A percentile compares a stretch with the other conserved stretches of the same genome.
Conservation (phyloP, 2,329 filamentous ascomycete genomes). For the Taxawa tesnikishii region DNA sequence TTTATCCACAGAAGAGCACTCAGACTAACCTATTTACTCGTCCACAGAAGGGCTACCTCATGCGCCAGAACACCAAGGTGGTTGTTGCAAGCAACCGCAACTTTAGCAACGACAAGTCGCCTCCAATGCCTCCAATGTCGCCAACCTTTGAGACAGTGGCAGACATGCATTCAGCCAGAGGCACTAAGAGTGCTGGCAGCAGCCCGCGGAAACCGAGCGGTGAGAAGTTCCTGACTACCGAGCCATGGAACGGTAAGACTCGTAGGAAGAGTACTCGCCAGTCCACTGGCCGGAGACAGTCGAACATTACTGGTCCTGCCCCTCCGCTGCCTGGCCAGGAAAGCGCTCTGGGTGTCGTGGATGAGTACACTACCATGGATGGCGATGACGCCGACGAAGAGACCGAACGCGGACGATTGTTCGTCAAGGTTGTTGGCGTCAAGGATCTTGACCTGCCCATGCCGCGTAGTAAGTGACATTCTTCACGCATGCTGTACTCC, state of each 20-base stretch:
- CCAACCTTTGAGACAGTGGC: slow-evolving; percentile 4
- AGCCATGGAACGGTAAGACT: slow-evolving; percentile 83
- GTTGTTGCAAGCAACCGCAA: slow-evolving; percentile 71
- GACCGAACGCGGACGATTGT: slow-evolving; percentile 77
- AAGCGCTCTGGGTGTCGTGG: slow-evolving; percentile 53
- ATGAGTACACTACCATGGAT: slow-evolving; percentile 53
- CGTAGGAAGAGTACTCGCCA: slow-evolving; percentile 54
- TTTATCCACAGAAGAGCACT: slow-evolving; percentile 12
- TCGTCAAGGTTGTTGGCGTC: slow-evolving; percentile 97
- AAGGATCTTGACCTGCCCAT: slow-evolving; percentile 90
- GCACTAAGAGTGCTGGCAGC: slow-evolving; percentile 50
- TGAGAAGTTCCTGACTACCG: slow-evolving; percentile 82
- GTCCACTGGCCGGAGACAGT: slow-evolving; percentile 30
- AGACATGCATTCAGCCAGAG: slow-evolving; percentile 30
- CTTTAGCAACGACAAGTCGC: slow-evolving; percentile 37
- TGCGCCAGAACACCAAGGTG: slow-evolving; percentile 97
- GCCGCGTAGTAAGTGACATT: slow-evolving; percentile 68
- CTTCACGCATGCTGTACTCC: too few species aligned
- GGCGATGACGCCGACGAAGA: slow-evolving; percentile 57
- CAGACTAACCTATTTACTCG: slow-evolving; percentile 33
- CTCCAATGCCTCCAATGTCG: slow-evolving; percentile 39
- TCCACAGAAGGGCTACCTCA: slow-evolving; percentile 90
- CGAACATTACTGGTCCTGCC: slow-evolving; percentile 43
- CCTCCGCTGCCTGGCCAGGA: slow-evolving; percentile 82
- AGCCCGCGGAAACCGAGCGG: slow-evolving; percentile 71